Evolutionary conservation across 768 basidiomycete species (phyloP).

Genomic region (Agaricus sinodeliciosus): DNA sequence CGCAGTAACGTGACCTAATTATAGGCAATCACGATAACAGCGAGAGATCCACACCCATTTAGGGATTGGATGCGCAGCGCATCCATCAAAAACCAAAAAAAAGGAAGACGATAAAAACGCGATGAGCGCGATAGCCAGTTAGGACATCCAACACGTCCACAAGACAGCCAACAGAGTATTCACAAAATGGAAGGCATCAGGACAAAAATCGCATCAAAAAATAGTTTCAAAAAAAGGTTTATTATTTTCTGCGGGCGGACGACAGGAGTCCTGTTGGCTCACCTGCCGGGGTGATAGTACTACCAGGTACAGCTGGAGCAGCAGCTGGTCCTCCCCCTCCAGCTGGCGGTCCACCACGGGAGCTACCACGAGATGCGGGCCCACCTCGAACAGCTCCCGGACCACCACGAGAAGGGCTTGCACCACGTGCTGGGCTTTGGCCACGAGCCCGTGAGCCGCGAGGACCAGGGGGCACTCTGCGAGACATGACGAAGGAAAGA

Average conservation of each 20-base stretch:
- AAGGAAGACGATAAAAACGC: neutral
- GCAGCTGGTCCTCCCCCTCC: conserved; percentile 24
- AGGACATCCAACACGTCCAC: too few relatives aligned
- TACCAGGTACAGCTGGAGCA: conserved; percentile 12
- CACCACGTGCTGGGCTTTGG: conserved; percentile 5
- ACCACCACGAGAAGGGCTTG: conserved; percentile 15
- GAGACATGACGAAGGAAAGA: neutral
- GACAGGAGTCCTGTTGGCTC: conserved; percentile 16
- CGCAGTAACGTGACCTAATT: conserved; percentile 20
- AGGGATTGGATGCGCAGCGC: too few relatives aligned
- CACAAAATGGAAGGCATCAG: too few relatives aligned
- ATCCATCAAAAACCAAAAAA: neutral
- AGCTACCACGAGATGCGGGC: conserved; percentile 13
- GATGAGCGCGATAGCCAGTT: neutral
- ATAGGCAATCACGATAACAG: too few relatives aligned
- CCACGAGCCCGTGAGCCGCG: conserved; percentile 8
- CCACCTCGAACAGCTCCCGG: conserved; percentile 3
- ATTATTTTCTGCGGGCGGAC: conserved; percentile 29
- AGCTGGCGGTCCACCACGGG: conserved; percentile 17
- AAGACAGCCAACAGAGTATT: too few relatives aligned
- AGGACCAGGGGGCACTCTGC: conserved; percentile 5
- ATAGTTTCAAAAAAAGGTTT: conserved; percentile 14
- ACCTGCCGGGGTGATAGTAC: conserved; percentile 25
- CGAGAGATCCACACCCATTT: too few relatives aligned
- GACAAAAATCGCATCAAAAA: too few relatives aligned